These are phyloP conservation scores for Cyberlindnera xylosilytica DNA, from an alignment of 805 yeast species.

Conservation along the genomic window DNA sequence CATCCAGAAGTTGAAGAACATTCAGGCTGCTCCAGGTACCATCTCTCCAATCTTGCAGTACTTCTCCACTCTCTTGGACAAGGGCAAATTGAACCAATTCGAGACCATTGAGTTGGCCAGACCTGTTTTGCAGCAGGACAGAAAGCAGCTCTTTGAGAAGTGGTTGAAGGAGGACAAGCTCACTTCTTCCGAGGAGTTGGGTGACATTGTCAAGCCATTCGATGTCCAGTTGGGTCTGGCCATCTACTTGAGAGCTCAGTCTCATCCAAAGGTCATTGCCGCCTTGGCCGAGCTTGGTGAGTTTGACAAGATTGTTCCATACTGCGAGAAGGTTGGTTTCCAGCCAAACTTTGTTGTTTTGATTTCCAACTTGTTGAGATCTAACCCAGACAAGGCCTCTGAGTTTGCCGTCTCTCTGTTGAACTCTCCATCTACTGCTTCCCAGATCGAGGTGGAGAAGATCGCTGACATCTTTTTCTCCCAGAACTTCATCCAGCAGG, in stretches of 20 bases:
- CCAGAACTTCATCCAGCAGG: conserved; percentile 93
- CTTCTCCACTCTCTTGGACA: conserved; percentile 85
- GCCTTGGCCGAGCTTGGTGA: conserved; percentile 94
- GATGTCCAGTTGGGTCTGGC: conserved; percentile 86
- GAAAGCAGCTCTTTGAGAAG: conserved; percentile 90
- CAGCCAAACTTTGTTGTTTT: conserved; percentile 87
- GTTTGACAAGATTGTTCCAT: conserved; percentile 92
- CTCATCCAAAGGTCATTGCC: conserved; percentile 85
- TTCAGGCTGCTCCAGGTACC: conserved; percentile 91
- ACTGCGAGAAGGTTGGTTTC: conserved; percentile 84
- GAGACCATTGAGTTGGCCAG: conserved; percentile 94
- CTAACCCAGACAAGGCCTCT: conserved; percentile 96
- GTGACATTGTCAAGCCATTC: conserved; percentile 89
- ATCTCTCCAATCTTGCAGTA: conserved; percentile 93
- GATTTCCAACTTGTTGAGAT: conserved; percentile 85
- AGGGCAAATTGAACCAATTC: conserved; percentile 86
- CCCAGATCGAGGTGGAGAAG: conserved; percentile 72
- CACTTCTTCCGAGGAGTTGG: conserved; percentile 93
- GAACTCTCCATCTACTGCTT: conserved; percentile 55
- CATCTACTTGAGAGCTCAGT: conserved; percentile 79
- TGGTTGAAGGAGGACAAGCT: conserved; percentile 95
- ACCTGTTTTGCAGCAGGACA: conserved; percentile 93
- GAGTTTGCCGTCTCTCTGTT: conserved; percentile 91
- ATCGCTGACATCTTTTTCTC: conserved; percentile 92
- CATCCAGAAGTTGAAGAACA: conserved; percentile 83